These are phyloP conservation scores for Tolypocladium capitatum DNA, from an alignment of 2,329 filamentous ascomycete genomes.

Conservation along the genomic window DNA sequence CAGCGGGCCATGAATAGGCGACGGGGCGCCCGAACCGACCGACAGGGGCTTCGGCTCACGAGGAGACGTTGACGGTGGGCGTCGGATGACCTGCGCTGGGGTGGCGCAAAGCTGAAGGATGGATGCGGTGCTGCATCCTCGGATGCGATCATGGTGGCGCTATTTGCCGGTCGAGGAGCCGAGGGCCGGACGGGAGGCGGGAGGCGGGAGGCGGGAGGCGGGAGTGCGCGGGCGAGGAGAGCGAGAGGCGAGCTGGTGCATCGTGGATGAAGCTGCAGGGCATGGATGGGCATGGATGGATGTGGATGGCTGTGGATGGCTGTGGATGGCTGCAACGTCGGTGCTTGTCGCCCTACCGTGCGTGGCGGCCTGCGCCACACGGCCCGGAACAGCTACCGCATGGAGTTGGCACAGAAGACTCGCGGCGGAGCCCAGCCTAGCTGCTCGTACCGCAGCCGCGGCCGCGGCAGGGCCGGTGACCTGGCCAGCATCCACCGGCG, in stretches of 20 bases:
- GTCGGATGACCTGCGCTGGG: not conserved
- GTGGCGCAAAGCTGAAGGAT: conserved; percentile 1
- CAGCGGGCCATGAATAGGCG: too few species aligned
- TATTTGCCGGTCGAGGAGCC: not conserved
- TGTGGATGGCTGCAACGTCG: too few species aligned
- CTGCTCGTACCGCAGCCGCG: not conserved
- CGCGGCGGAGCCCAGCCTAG: not conserved
- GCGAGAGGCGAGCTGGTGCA: too few species aligned
- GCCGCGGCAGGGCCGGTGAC: not conserved
- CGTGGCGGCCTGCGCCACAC: conserved; percentile 1
- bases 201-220: not conserved
- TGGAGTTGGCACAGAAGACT: not conserved
- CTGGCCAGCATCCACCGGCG: not conserved
- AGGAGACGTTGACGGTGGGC: not conserved
- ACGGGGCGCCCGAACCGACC: too few species aligned
- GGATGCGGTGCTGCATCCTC: not conserved
- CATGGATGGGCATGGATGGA: too few species aligned
- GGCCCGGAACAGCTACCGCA: not conserved
- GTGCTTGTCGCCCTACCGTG: not conserved
- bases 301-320: too few species aligned
- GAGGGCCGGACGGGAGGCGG: not conserved
- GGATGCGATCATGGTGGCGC: not conserved
- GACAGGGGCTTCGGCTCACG: not conserved
- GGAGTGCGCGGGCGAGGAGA: not conserved
- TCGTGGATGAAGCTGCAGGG: too few species aligned